phyloP scores from a whole-genome alignment of 768 basidiomycete genomes.

The Russula ochroleuca region DNA sequence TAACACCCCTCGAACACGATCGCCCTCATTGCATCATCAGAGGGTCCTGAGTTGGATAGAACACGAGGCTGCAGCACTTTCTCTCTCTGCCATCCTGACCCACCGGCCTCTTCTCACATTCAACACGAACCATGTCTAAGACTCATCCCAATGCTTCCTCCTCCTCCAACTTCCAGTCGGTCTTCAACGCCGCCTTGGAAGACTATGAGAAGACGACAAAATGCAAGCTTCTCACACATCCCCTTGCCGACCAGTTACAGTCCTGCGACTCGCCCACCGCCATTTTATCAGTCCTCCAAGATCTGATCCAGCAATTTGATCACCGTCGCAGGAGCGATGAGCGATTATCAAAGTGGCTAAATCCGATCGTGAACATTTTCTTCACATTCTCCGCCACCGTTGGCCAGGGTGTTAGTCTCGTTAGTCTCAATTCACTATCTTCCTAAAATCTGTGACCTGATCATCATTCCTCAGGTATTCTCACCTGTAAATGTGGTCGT shows the following conservation, averaged over 20 bases:
- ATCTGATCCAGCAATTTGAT: background rate
- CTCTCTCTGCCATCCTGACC: background rate
- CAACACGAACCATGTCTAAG: background rate
- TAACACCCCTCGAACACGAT: too few relatives aligned
- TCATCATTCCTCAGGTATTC: background rate
- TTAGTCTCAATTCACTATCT: background rate
- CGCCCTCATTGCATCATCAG: too few relatives aligned
- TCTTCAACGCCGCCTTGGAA: conserved; percentile 2
- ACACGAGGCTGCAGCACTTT: too few relatives aligned
- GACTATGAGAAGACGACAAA: conserved; percentile 5
- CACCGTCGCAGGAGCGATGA: background rate
- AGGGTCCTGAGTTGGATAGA: too few relatives aligned
- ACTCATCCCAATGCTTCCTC: background rate
- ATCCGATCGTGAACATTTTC: conserved; percentile 3
- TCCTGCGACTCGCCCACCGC: conserved; percentile 4
- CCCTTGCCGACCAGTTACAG: background rate
- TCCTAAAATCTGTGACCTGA: background rate
- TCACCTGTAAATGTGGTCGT: background rate
- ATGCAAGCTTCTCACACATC: background rate
- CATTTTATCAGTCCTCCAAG: background rate
- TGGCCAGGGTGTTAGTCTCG: background rate
- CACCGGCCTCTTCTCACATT: background rate
- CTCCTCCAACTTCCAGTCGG: background rate
- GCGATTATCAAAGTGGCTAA: background rate
- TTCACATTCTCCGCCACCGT: background rate